These are phyloP conservation scores for Asterella californica DNA, from an alignment of 225 moss, liverwort and hornwort species.

Conservation along the genomic window DNA sequence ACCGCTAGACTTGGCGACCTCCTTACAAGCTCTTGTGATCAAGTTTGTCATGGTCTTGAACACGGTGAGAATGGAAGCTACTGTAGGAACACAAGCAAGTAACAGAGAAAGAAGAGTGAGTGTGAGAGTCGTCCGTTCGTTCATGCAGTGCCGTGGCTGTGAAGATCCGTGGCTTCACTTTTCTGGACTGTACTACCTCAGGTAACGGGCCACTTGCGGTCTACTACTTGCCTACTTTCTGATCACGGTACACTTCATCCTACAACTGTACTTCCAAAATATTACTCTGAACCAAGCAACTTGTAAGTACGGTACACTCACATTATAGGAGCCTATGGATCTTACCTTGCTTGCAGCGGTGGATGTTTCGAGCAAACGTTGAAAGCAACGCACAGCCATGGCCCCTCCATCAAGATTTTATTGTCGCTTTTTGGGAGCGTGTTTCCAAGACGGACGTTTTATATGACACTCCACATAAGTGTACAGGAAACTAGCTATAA, in stretches of 20 bases:
- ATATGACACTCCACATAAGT: neutral
- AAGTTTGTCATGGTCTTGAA: neutral
- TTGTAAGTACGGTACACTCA: neutral
- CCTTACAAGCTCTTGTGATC: neutral
- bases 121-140: no score
- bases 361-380: neutral
- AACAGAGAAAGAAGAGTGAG: neutral
- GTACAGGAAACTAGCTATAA: neutral
- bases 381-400: neutral
- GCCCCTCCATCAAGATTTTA: neutral
- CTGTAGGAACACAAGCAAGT: neutral
- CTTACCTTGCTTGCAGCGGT: no score
- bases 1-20: neutral
- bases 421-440: neutral
- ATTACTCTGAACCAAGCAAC: neutral
- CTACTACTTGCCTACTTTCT: neutral
- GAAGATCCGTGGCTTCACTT: no score
- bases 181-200: no score
- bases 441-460: neutral
- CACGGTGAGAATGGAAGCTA: neutral
- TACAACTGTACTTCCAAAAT: no score
- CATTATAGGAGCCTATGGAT: no score
- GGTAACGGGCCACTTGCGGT: neutral
- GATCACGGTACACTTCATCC: neutral
- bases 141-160: neutral